phyloP scores from a whole-genome alignment of 768 basidiomycete genomes.

The Tulasnella calospora region DNA sequence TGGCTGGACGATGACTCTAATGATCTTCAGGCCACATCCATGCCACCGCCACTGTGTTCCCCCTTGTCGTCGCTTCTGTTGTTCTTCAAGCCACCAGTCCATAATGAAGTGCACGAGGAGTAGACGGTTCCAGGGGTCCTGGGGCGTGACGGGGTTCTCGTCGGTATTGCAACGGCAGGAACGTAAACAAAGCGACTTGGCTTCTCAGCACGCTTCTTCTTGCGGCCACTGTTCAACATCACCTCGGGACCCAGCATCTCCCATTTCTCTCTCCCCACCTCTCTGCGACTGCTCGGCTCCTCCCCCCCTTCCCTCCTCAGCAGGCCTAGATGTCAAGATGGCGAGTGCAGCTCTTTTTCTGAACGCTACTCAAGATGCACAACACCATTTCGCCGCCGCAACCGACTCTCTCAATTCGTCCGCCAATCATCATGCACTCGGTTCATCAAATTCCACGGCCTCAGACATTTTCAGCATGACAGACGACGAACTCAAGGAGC shows the following conservation, averaged over 20 bases:
- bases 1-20: background rate
- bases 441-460: background rate
- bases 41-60: background rate
- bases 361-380: background rate
- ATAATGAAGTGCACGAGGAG: constrained; percentile 4
- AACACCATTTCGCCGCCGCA: background rate
- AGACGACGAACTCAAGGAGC: constrained; percentile 25
- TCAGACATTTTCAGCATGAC: constrained; percentile 27
- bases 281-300: background rate
- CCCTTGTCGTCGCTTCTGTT: background rate
- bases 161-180: constrained; percentile 6
- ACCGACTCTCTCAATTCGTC: background rate
- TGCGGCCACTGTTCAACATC: constrained; percentile 4
- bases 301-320: background rate
- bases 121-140: background rate
- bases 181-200: background rate
- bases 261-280: background rate
- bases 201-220: constrained; percentile 8
- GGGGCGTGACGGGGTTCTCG: background rate
- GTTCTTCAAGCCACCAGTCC: background rate
- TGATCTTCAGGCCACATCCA: background rate
- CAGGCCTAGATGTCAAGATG: constrained; percentile 1
- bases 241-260: background rate
- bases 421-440: background rate
- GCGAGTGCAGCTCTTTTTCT: background rate